Base-by-base conservation (phyloP, 108 stramenopile genomes). In the Cyclotella distinguenda region DNA sequence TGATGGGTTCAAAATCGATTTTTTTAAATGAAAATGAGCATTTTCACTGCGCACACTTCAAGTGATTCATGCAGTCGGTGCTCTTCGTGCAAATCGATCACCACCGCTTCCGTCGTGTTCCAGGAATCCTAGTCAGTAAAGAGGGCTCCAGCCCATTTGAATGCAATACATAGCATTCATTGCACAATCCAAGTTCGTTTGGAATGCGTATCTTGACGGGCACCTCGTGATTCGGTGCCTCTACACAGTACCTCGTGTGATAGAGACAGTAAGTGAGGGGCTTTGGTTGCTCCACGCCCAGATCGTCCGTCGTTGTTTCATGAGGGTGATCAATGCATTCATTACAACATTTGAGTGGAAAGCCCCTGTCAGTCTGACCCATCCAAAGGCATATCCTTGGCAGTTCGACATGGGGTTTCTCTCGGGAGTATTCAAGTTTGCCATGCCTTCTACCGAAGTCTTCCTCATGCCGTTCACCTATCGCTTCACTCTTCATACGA, bases 161-260 rank as follows among this genome's bases (percentile, higher is more conserved):
- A 12, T 25, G 34, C 51, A 55, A n/a, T 3, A 69, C 67, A 38
- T 42, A 75, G 43, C 74, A 75, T 30, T 70, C 68, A 63, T 75
- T 69, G 33, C 74, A 75, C 23, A 75, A 42, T 21, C 54, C 74
- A 19, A 6, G 13, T n/a, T 63, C 68, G 34, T 75, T 75, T 12
- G 68, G 53, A n/a, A 57, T 23, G 31, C 44, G 31, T 22, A 69
- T 56, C 30, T 70, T 70, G 2, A 52, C 62, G 21, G 66, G 66
- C 11, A 67, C 38, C 32, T 61, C 21, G 19, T 68, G 73, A 18
- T 46, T 68, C 27, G 32, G 13, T 0, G 51, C 53, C 6, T 74
- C 59, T 32, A 55, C 15, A 18, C 73, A 74, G 34, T 52, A 74
- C 13, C 38, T 38, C 0, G 62, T 67, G 23, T 74, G 73, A 62